These are phyloP conservation scores for Dactylellina sp. DNA, from an alignment of 2,329 filamentous ascomycete genomes.

Conservation along the genomic window DNA sequence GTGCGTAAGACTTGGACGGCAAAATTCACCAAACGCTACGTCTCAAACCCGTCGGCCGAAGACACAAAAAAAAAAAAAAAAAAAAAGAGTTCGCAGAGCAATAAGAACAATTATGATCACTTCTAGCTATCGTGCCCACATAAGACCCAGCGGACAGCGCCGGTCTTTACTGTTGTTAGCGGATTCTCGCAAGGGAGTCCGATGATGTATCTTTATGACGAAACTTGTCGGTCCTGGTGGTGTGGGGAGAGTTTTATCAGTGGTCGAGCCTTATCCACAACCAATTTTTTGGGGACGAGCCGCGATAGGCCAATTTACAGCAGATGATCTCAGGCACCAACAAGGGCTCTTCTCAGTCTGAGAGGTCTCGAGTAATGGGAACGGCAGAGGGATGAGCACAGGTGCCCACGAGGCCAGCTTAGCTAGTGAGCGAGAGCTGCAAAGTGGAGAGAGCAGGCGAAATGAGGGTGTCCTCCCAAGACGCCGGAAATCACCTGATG, in stretches of 20 bases:
- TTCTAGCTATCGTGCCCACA: neutral
- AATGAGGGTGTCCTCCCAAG: slow-evolving; percentile 56
- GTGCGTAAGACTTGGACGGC: slow-evolving; percentile 39
- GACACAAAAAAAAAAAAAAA: too few species aligned
- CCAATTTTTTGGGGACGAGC: slow-evolving; percentile 3
- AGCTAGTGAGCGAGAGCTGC: slow-evolving; percentile 16
- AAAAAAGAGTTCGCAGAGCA: neutral
- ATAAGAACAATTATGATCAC: too few species aligned
- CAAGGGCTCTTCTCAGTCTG: slow-evolving; percentile 13
- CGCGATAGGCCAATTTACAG: slow-evolving; percentile 20
- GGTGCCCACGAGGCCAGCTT: slow-evolving; percentile 42
- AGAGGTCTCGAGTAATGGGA: slow-evolving; percentile 43
- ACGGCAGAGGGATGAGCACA: slow-evolving; percentile 30
- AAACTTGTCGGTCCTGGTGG: neutral
- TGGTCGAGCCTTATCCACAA: slow-evolving; percentile 10
- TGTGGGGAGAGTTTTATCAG: neutral
- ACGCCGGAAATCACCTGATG: slow-evolving; percentile 57
- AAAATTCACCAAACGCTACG: slow-evolving; percentile 16
- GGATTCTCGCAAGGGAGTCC: neutral
- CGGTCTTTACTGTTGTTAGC: neutral
- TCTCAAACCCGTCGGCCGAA: too few species aligned
- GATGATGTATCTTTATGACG: slow-evolving; percentile 22
- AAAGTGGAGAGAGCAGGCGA: slow-evolving; percentile 39
- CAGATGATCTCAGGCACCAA: slow-evolving; percentile 47
- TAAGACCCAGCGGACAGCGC: neutral